phyloP scores from a whole-genome alignment of 805 yeast genomes.

The Pichia gijzeniarum region DNA sequence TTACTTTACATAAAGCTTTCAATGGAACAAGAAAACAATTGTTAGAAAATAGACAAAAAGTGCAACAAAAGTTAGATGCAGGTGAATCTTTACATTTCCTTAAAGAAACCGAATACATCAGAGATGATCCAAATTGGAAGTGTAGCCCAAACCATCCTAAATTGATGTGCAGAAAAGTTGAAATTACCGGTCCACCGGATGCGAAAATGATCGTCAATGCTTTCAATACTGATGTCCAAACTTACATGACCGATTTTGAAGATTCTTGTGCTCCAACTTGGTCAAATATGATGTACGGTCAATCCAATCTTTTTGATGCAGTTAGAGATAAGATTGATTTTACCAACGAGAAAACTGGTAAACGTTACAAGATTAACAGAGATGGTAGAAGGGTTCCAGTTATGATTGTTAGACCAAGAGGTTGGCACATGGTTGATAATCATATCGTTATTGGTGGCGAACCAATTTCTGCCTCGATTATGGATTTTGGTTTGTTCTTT shows the following conservation, averaged over 20 bases:
- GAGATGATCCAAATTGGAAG: slow-evolving; percentile 70
- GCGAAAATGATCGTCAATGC: slow-evolving; percentile 82
- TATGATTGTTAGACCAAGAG: slow-evolving; percentile 79
- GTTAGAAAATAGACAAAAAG: slow-evolving; percentile 53
- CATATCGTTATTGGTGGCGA: slow-evolving; percentile 68
- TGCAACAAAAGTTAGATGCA: slow-evolving; percentile 54
- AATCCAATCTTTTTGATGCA: slow-evolving; percentile 71
- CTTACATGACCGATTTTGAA: slow-evolving; percentile 84
- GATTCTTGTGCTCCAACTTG: slow-evolving; percentile 84
- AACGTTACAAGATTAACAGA: slow-evolving; percentile 34
- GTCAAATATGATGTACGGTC: slow-evolving; percentile 74
- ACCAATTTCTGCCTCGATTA: slow-evolving; percentile 69
- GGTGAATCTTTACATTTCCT: slow-evolving; percentile 60
- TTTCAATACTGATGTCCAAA: slow-evolving; percentile 68
- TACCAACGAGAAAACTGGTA: slow-evolving; percentile 33
- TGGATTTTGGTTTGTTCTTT: slow-evolving; percentile 75
- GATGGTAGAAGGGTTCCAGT: slow-evolving; percentile 62
- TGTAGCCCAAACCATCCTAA: slow-evolving; percentile 72
- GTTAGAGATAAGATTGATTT: slow-evolving; percentile 61
- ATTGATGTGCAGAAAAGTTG: slow-evolving; percentile 66
- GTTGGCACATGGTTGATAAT: slow-evolving; percentile 78
- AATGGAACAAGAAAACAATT: slow-evolving; percentile 53
- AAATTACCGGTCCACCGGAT: slow-evolving; percentile 83
- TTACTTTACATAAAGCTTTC: slow-evolving; percentile 68
- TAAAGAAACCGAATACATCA: slow-evolving; percentile 60